A percentile compares a stretch with the other conserved stretches of the same genome.
Evolutionary conservation across 495 filamentous ascomycete species (phyloP).

Genomic region (Xylaria venustula): DNA sequence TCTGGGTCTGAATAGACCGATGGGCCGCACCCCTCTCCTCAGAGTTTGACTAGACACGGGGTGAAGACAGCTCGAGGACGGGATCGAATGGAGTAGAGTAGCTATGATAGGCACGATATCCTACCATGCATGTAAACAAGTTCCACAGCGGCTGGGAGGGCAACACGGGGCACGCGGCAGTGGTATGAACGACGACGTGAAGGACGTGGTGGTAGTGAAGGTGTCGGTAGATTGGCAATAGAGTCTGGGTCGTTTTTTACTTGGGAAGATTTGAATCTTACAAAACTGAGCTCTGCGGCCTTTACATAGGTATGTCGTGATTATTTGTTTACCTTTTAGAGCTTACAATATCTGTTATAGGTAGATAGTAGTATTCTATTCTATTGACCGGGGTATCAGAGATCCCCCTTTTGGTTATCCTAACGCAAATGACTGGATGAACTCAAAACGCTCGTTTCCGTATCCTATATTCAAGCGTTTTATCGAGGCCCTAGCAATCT

Average conservation of each 20-base stretch:
- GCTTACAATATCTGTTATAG: background rate
- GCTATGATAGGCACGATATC: slow-evolving; percentile 1
- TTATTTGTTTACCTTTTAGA: background rate
- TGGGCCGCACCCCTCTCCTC: background rate
- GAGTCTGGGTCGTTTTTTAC: background rate
- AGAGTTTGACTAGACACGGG: background rate
- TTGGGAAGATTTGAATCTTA: background rate
- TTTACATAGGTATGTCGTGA: background rate
- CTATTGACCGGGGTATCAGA: slow-evolving; percentile 2
- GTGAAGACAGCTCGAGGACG: background rate
- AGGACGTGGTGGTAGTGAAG: background rate
- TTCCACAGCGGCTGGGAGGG: background rate
- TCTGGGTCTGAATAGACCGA: background rate
- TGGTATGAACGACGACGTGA: background rate
- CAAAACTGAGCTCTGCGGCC: background rate
- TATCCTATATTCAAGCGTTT: too few species aligned
- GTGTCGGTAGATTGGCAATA: background rate
- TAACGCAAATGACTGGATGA: background rate
- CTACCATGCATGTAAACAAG: background rate
- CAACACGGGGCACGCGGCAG: background rate
- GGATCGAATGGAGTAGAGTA: slow-evolving; percentile 1
- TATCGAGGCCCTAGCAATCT: too few species aligned
- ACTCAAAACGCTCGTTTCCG: background rate
- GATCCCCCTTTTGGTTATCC: background rate
- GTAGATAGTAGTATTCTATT: background rate